These are phyloP conservation scores for Zygosaccharomyces bailii DNA, from an alignment of 805 yeast species.

Conservation along the genomic window DNA sequence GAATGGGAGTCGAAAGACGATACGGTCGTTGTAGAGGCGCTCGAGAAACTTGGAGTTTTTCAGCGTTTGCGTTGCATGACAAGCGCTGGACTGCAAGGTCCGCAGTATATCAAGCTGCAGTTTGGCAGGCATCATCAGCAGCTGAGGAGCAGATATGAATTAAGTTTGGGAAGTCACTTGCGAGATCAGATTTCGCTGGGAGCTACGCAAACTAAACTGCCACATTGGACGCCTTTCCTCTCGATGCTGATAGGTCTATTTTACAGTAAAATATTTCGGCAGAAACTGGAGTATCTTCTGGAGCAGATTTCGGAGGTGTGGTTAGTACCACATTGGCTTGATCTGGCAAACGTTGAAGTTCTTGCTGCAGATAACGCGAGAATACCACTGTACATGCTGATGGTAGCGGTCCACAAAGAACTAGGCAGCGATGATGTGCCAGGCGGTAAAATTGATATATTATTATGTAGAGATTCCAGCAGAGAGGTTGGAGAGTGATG, in stretches of 20 bases:
- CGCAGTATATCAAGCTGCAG: too few relatives aligned
- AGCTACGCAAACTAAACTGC: neutral
- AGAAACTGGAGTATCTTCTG: conserved; percentile 3
- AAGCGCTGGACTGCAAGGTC: too few relatives aligned
- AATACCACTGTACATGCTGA: conserved; percentile 3
- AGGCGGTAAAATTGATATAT: conserved; percentile 1
- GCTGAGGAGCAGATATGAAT: too few relatives aligned
- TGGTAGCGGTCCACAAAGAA: too few relatives aligned
- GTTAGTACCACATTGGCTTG: conserved; percentile 4
- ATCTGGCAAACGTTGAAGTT: conserved; percentile 5
- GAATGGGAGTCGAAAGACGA: too few relatives aligned
- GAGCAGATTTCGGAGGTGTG: conserved; percentile 7
- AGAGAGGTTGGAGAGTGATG: conserved; percentile 5
- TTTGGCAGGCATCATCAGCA: too few relatives aligned
- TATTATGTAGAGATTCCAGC: conserved; percentile 4
- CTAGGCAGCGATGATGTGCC: conserved; percentile 2
- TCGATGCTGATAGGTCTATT: neutral
- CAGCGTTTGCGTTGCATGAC: too few relatives aligned
- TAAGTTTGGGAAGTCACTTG: too few relatives aligned
- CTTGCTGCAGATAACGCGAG: conserved; percentile 6
- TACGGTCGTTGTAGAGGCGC: too few relatives aligned
- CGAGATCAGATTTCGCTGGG: neutral
- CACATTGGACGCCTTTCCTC: neutral
- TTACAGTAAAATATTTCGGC: conserved; percentile 1
- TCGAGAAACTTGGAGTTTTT: too few relatives aligned